Percentiles rank a stretch among this genome's conserved stretches.
These are phyloP conservation scores for Pythium phragmiticola DNA, from an alignment of 352 stramenopile species.

Conservation along the genomic window DNA sequence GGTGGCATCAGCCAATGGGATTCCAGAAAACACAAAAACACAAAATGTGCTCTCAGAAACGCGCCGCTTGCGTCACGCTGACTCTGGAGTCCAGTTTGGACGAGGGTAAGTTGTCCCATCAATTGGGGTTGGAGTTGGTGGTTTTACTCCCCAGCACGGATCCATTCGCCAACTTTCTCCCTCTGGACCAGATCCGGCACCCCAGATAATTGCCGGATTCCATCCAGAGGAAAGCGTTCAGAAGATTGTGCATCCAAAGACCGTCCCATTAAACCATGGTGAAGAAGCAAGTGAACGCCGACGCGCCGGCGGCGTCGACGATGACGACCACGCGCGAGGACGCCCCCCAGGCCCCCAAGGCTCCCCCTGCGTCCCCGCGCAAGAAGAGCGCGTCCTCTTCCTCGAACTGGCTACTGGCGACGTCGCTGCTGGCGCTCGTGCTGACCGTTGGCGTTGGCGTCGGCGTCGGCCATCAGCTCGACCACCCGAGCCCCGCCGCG, in stretches of 20 bases:
- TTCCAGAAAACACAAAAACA: background rate
- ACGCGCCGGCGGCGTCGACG: conserved; percentile 11
- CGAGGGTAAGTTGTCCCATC: too few relatives aligned
- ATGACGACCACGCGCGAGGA: conserved; percentile 8
- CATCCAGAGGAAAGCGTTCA: conserved; percentile 1
- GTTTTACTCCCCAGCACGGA: background rate
- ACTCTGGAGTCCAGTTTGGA: background rate
- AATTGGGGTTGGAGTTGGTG: conserved; percentile 5
- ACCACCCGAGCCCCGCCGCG: conserved; percentile 16
- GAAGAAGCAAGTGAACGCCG: conserved; percentile 22
- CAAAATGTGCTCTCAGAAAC: conserved; percentile 21
- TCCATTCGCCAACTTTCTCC: conserved; percentile 15
- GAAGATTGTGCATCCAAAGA: background rate
- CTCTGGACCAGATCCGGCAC: conserved; percentile 16
- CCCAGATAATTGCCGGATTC: background rate
- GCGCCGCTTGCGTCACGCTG: conserved; percentile 18
- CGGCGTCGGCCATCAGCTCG: conserved; percentile 26
- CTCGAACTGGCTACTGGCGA: conserved; percentile 6
- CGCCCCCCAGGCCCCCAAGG: background rate
- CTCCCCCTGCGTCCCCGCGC: background rate
- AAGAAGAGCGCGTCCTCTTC: background rate
- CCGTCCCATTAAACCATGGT: conserved; percentile 9
- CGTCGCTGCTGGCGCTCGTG: conserved; percentile 19
- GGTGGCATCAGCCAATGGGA: conserved; percentile 18
- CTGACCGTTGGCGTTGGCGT: conserved; percentile 24